A percentile compares a stretch with the other conserved stretches of the same genome.
phyloP scores from a whole-genome alignment of 441 rosid species.

The Syzygium syzygioides region DNA sequence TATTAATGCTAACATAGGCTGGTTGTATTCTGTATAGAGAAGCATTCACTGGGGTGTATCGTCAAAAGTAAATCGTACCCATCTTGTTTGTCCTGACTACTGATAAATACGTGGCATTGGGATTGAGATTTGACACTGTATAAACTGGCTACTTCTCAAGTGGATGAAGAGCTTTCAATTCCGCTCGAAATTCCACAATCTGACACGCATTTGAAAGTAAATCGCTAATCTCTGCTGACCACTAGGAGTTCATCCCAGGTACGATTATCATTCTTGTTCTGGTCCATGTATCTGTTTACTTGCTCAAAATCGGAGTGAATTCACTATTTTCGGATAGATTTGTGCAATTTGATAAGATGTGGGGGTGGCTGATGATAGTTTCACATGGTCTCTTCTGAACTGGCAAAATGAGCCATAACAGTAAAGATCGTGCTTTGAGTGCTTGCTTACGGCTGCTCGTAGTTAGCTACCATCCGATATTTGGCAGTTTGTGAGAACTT shows the following conservation, averaged over 20 bases:
- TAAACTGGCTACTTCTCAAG: not conserved
- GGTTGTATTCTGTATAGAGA: constrained; percentile 41
- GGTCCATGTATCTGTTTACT: not conserved
- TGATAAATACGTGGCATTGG: not conserved
- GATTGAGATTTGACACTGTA: not conserved
- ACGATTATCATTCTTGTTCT: not conserved
- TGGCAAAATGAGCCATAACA: not conserved
- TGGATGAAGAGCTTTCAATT: not conserved
- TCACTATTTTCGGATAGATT: not conserved
- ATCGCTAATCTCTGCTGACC: not conserved
- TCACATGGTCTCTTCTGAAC: not conserved
- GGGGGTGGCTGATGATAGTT: not conserved
- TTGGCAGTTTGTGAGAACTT: not conserved
- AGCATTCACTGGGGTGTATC: not conserved
- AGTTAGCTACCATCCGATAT: not conserved
- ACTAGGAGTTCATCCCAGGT: not conserved
- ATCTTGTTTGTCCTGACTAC: not conserved
- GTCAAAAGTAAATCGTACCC: not conserved
- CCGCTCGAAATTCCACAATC: not conserved
- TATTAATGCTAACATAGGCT: constrained; percentile 38
- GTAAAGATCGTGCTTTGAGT: not conserved
- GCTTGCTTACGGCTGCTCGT: not conserved
- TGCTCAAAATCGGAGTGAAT: not conserved
- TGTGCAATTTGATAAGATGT: not conserved
- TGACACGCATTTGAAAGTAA: not conserved